A percentile compares a stretch with the other conserved stretches of the same genome.
These are phyloP conservation scores for Lumnitzera littorea DNA, from an alignment of 345 rosid species.

Conservation along the genomic window DNA sequence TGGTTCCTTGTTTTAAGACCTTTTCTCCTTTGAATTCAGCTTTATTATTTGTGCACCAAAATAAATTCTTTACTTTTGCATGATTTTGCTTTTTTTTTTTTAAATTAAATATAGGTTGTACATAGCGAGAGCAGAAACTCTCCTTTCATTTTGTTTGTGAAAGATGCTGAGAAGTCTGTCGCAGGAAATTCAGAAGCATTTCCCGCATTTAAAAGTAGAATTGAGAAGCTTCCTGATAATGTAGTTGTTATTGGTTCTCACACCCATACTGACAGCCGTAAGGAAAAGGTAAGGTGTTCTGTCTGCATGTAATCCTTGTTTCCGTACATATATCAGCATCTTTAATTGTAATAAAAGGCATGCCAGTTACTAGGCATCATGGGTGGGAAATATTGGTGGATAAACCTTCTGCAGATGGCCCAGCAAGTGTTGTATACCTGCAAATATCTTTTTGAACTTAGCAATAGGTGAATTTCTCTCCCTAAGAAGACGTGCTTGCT, in stretches of 20 bases:
- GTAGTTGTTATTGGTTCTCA: constrained; percentile 76
- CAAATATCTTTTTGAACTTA: no score
- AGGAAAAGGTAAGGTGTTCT: constrained; percentile 62
- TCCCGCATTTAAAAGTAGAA: constrained; percentile 52
- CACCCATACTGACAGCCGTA: constrained; percentile 55
- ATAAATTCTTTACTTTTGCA: constrained; percentile 6
- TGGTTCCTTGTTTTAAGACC: constrained; percentile 17
- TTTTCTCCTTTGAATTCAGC: not conserved
- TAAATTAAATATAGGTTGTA: constrained; percentile 42
- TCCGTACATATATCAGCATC: not conserved
- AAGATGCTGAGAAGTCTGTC: constrained; percentile 86
- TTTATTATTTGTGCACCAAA: not conserved
- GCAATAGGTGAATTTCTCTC: no score
- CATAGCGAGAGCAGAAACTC: constrained; percentile 56
- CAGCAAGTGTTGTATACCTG: no score
- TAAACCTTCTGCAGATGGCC: no score
- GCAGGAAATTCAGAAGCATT: constrained; percentile 61
- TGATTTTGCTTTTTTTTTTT: constrained; percentile 7
- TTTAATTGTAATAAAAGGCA: no score
- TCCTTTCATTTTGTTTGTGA: constrained; percentile 85
- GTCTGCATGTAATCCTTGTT: not conserved
- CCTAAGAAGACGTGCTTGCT: no score
- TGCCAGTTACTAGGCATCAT: no score
- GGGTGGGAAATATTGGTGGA: no score
- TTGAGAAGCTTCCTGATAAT: constrained; percentile 74